Evolutionary conservation across 148 eudicot species (phyloP), one percentile per base, ranked within the genome.

Genomic region (Nyssa sinensis): DNA sequence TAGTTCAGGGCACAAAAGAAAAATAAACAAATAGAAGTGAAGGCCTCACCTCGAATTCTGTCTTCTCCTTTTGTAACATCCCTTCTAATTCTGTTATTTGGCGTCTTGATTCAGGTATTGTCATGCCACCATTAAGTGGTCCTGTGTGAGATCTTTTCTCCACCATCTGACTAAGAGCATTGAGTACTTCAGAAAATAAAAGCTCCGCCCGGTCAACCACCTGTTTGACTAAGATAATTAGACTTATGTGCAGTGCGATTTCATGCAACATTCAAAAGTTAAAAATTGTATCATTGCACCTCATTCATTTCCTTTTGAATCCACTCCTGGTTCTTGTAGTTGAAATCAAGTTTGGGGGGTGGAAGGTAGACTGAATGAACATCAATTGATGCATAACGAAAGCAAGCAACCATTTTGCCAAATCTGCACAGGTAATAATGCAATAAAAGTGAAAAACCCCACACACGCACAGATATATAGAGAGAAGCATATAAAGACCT

Each of bases 361-460:
- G 99, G 99, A 60, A 93, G 93, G 79, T 84, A 88, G 44, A 91
- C 99, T 21, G 99, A 91, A 77, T 88, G 94, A 79, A 96, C 98
- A 71, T 96, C 93, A 74, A 93, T 96, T 69, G 99, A 88, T 69
- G 99, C 98, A 86, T 96, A 96, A 34, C 98, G 98, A 77, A 96
- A 96, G 80, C 99, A 96, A 81, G 99, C 99, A 77, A 96, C 99
- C 99, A 96, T 93, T 68, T 89, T 86, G 69, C 97, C 99, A 73
- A 86, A 92, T 70, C 99, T 93, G 89, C 81, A 87, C 17, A 62
- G 3, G 35, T 34, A 75, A 32, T 25, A 29, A 62, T 5, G 35
- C 29, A 75, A 32, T 25, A 29, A 47, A 12, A 57, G 21, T 62
- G 35, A 69, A 12, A 28, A n/a, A n/a, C n/a, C n/a, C n/a, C n/a